Evolutionary conservation across 257 asterid species (phyloP), one percentile per base, ranked within the genome.

Genomic region (Sherardia arvensis): DNA sequence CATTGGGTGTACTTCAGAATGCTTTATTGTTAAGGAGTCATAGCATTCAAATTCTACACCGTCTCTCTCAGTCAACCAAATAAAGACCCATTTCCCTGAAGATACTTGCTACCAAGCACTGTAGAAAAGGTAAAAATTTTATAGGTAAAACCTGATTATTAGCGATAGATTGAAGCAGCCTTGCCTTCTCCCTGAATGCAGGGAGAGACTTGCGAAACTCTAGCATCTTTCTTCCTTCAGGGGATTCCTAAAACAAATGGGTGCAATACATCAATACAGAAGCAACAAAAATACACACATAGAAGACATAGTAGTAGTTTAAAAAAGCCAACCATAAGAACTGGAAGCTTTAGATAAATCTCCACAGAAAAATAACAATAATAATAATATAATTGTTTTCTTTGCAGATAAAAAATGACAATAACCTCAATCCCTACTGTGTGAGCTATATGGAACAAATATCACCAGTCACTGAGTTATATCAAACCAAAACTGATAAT

Each of bases 141-240:
- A 67, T 34, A 69, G 72, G 60, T 29, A 22, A 43, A 67, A 89
- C 99, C 97, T 92, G 99, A 77, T 92, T 92, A 69, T 78, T 78
- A 2, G 97, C 99, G 76, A 92, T 92, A 66, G 95, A 88, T 82
- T 92, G 85, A 77, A 92, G 99, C 65, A 92, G 84, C 78, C 85
- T 82, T 76, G 89, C 97, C 80, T 92, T 92, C 83, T 92, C 99
- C 83, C 77, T 78, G 64, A 77, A 92, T 64, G 99, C 78, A 47
- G 99, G 99, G 61, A 92, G 95, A 75, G 99, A 87, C 79, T 69
- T 85, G 74, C 99, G 90, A 73, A 89, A 85, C 65, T 83, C 88
- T 59, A 89, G 76, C 95, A 92, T 82, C 66, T 83, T 83, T 76
- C 75, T 79, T 53, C 99, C 99, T 75, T 92, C 97, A 73, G 96